phyloP scores from a whole-genome alignment of 495 filamentous ascomycete species.

The Pyrenopolyporus hunteri region DNA sequence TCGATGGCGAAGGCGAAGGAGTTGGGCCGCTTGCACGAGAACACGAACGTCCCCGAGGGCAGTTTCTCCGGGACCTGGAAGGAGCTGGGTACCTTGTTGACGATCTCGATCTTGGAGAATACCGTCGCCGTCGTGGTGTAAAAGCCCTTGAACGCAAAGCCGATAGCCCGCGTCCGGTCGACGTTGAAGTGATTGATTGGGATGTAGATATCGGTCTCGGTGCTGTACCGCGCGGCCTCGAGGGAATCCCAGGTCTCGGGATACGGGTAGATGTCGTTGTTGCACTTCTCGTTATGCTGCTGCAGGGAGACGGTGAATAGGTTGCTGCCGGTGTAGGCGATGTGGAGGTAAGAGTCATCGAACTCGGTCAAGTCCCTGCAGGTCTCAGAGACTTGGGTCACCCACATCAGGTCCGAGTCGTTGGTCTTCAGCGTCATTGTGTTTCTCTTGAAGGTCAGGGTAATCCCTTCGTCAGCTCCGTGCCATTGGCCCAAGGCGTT shows the following conservation, averaged over 20 bases:
- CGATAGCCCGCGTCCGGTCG: constrained; percentile 63
- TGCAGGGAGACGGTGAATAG: constrained; percentile 73
- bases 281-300: constrained; percentile 72
- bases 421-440: constrained; percentile 65
- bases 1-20: constrained; percentile 84
- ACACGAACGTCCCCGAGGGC: constrained; percentile 64
- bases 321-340: constrained; percentile 69
- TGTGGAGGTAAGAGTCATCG: constrained; percentile 68
- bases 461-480: constrained; percentile 67
- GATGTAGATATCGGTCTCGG: constrained; percentile 68
- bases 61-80: constrained; percentile 66
- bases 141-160: constrained; percentile 73
- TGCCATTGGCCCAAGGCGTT: constrained; percentile 77
- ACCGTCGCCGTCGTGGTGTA: constrained; percentile 59
- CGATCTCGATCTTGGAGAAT: constrained; percentile 69
- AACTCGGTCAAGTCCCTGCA: constrained; percentile 68
- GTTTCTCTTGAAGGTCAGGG: constrained; percentile 55
- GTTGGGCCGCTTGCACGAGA: constrained; percentile 72
- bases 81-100: constrained; percentile 56
- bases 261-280: constrained; percentile 64
- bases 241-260: constrained; percentile 78
- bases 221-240: constrained; percentile 70
- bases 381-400: constrained; percentile 65
- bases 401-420: constrained; percentile 72
- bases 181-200: constrained; percentile 77